Conservation (phyloP, 176 grass and related monocot species). For the Pontederia paniculata region DNA sequence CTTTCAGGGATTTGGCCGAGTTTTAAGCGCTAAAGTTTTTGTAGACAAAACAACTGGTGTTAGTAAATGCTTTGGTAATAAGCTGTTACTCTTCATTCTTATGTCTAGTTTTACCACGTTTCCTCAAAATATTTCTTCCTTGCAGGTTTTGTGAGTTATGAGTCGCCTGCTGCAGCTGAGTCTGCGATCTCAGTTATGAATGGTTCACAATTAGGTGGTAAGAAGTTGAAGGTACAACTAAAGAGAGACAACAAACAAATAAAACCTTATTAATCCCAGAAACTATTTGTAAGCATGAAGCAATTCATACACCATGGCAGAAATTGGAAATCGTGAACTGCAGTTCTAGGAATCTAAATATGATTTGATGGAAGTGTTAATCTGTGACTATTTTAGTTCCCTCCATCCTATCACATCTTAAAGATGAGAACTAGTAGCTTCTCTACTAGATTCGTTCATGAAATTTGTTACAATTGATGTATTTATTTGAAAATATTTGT, state of each 20-base stretch:
- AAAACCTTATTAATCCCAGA: conserved; percentile 43
- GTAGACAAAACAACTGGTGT: conserved; percentile 89
- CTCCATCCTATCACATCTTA: too few species aligned
- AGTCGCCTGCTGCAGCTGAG: conserved; percentile 61
- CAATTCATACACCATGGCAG: too few species aligned
- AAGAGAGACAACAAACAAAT: conserved; percentile 96
- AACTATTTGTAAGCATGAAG: too few species aligned
- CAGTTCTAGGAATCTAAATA: too few species aligned
- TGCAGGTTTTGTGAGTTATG: conserved; percentile 86
- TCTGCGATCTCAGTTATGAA: conserved; percentile 72
- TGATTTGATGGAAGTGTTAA: too few species aligned
- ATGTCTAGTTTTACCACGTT: neutral
- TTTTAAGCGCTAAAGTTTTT: conserved; percentile 95
- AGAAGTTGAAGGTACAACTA: conserved; percentile 97
- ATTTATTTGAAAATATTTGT: too few species aligned
- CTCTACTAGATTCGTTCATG: too few species aligned
- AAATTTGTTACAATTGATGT: too few species aligned
- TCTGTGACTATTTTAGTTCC: too few species aligned
- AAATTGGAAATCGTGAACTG: too few species aligned
- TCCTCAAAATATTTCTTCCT: neutral
- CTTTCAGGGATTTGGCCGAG: conserved; percentile 82
- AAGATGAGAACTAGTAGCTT: too few species aligned
- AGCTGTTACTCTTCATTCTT: neutral
- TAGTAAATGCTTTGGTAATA: conserved; percentile 97
- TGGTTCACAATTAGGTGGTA: conserved; percentile 71